These are phyloP conservation scores for Pythium pyrilobum DNA, from an alignment of 352 stramenopile species.

Conservation along the genomic window DNA sequence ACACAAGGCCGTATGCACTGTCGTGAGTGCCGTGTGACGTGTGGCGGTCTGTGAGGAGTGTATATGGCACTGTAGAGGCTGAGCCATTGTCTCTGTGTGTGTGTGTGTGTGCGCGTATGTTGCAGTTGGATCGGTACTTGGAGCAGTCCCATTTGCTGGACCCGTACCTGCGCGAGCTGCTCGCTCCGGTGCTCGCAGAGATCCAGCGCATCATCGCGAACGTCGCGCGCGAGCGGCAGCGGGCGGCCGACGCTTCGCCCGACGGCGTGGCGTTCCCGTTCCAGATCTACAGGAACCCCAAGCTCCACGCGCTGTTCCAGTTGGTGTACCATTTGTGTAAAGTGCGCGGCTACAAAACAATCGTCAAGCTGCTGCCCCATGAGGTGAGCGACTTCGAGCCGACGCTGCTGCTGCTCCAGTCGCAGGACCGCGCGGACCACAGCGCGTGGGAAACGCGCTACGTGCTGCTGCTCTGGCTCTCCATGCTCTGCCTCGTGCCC, in stretches of 20 bases:
- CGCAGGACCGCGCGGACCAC: conserved; percentile 81
- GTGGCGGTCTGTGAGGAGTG: neutral
- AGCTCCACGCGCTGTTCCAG: conserved; percentile 85
- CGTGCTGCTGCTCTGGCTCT: conserved; percentile 96
- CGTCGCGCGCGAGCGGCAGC: conserved; percentile 24
- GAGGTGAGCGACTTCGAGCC: conserved; percentile 95
- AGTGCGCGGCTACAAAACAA: conserved; percentile 94
- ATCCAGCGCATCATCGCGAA: conserved; percentile 54
- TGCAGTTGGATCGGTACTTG: conserved; percentile 82
- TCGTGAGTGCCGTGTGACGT: conserved; percentile 28
- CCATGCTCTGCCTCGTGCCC: conserved; percentile 96
- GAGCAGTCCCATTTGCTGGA: conserved; percentile 90
- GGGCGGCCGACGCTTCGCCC: neutral
- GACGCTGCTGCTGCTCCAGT: conserved; percentile 85
- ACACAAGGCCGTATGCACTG: conserved; percentile 37
- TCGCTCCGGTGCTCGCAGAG: conserved; percentile 61
- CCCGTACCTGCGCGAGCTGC: conserved; percentile 68
- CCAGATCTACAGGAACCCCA: conserved; percentile 65
- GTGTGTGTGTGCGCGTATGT: neutral
- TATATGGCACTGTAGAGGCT: neutral
- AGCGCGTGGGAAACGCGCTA: conserved; percentile 70
- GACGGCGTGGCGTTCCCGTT: conserved; percentile 54
- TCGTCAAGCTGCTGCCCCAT: conserved; percentile 95
- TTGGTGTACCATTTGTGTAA: conserved; percentile 96
- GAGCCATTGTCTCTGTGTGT: too few species aligned